These are phyloP conservation scores for Diaporthe australafricana DNA, from an alignment of 2,329 filamentous ascomycete genomes.

Conservation along the genomic window DNA sequence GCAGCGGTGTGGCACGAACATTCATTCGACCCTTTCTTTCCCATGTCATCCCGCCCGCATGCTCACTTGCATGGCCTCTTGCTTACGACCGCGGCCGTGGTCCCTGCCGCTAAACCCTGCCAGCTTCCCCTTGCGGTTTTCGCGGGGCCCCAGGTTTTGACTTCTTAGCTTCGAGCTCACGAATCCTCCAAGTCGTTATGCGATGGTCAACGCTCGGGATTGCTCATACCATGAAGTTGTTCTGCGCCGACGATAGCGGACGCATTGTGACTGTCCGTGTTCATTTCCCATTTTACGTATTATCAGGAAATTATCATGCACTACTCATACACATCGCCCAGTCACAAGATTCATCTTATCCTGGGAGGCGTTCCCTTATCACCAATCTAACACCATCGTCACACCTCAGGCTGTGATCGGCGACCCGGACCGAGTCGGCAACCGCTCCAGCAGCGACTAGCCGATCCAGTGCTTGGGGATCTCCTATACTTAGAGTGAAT, in stretches of 20 bases:
- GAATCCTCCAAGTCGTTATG: background rate
- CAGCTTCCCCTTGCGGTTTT: background rate
- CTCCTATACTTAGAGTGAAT: background rate
- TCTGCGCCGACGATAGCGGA: background rate
- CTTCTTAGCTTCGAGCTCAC: background rate
- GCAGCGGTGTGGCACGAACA: background rate
- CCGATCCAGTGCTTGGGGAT: background rate
- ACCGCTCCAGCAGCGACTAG: background rate
- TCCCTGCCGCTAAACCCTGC: slow-evolving; percentile 6
- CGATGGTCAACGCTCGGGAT: background rate
- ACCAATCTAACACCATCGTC: background rate
- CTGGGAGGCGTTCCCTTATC: background rate
- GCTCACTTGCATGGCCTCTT: slow-evolving; percentile 19
- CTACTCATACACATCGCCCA: background rate
- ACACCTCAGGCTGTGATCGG: background rate
- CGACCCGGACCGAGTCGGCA: background rate
- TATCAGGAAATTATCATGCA: background rate
- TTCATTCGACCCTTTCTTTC: slow-evolving; percentile 4
- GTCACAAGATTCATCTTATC: background rate
- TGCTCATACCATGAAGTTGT: background rate
- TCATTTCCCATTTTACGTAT: background rate
- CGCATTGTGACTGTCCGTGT: background rate
- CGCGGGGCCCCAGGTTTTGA: slow-evolving; percentile 29
- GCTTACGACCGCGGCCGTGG: slow-evolving; percentile 2
- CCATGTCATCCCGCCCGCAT: slow-evolving; percentile 4